phyloP scores from a whole-genome alignment of 2,329 filamentous ascomycete species.

The Cryphonectria nitschkei region DNA sequence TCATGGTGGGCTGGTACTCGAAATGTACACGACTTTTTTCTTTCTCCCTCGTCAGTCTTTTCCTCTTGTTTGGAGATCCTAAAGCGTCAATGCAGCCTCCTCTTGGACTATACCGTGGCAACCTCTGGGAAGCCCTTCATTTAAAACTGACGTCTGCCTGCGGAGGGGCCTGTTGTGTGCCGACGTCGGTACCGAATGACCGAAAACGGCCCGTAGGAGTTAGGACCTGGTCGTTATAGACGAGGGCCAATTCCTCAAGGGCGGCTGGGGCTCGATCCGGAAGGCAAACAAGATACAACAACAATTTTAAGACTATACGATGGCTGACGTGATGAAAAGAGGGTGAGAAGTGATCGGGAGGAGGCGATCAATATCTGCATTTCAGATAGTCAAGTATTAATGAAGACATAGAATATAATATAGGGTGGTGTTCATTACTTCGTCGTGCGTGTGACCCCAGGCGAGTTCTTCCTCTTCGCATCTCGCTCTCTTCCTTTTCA shows the following conservation, averaged over 20 bases:
- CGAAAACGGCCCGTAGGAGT: slow-evolving; percentile 3
- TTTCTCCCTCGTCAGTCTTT: no score
- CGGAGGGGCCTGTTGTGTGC: not conserved
- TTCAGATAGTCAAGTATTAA: not conserved
- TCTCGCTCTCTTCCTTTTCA: not conserved
- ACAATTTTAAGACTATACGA: not conserved
- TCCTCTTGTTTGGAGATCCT: not conserved
- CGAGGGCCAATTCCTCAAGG: no score
- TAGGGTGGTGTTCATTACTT: not conserved
- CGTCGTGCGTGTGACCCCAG: not conserved
- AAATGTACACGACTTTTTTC: no score
- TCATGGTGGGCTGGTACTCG: not conserved
- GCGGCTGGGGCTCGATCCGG: no score
- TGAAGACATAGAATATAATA: not conserved
- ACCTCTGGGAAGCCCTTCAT: not conserved
- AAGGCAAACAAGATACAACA: not conserved
- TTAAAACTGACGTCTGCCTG: not conserved
- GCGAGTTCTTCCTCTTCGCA: not conserved
- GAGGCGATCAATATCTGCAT: not conserved
- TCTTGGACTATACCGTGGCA: not conserved
- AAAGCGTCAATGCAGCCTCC: no score
- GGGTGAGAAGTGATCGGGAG: not conserved
- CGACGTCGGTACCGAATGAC: not conserved
- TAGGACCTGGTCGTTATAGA: no score
- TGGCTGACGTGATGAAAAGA: not conserved